Conservation (phyloP, 305 asterid genomes). For the Ilex paraguariensis region DNA sequence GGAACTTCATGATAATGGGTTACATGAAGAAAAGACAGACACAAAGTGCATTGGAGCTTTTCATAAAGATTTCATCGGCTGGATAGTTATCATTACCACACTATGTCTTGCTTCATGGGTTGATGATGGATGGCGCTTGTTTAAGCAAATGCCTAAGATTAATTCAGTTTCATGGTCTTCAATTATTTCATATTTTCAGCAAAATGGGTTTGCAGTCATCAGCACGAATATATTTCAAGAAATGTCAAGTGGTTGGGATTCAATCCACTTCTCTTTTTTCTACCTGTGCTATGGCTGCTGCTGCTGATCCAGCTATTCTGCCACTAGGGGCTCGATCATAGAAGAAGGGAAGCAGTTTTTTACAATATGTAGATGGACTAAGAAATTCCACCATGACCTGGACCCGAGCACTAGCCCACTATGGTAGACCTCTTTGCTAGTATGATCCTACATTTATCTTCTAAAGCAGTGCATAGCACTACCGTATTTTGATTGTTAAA, state of each 20-base stretch:
- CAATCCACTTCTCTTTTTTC: conserved; percentile 8
- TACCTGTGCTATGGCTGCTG: conserved; percentile 15
- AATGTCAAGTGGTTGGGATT: conserved; percentile 1
- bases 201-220: conserved; percentile 12
- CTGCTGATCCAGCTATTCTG: conserved; percentile 14
- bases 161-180: conserved; percentile 20
- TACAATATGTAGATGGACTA: too few species aligned
- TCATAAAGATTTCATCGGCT: conserved; percentile 16
- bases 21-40: conserved; percentile 4
- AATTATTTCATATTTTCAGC: conserved; percentile 12
- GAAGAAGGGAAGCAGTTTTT: too few species aligned
- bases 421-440: too few species aligned
- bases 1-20: conserved; percentile 23
- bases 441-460: too few species aligned
- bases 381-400: too few species aligned
- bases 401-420: too few species aligned
- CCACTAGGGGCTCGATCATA: too few species aligned
- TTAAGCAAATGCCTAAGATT: conserved; percentile 4
- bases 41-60: conserved; percentile 15
- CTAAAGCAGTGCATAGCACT: too few species aligned
- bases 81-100: conserved; percentile 18
- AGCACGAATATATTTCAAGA: conserved; percentile 12
- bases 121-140: conserved; percentile 16
- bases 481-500: too few species aligned
- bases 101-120: conserved; percentile 5